phyloP scores from a whole-genome alignment of 306 rosid species.

The Inga laurina region DNA sequence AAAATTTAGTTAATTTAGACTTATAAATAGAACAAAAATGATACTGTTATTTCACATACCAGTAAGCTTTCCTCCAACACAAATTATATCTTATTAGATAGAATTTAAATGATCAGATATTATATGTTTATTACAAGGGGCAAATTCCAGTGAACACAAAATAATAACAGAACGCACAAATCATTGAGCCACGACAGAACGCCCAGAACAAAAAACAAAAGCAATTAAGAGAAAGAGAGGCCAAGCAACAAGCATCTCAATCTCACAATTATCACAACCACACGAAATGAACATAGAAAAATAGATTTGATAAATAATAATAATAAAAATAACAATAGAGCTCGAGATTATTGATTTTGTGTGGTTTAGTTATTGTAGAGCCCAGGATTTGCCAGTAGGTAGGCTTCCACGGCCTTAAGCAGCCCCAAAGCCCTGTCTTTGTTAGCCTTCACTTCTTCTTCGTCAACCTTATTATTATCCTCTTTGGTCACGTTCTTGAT shows the following conservation, averaged over 20 bases:
- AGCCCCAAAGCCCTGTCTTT: conserved; percentile 19
- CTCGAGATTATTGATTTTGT: background rate
- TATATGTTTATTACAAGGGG: background rate
- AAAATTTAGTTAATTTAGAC: too few relatives aligned
- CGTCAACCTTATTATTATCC: background rate
- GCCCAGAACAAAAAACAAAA: too few relatives aligned
- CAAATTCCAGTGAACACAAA: background rate
- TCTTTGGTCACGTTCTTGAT: conserved; percentile 8
- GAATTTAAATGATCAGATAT: too few relatives aligned
- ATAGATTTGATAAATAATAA: background rate
- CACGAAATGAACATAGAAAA: background rate
- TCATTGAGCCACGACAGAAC: background rate
- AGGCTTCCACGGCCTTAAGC: conserved; percentile 21
- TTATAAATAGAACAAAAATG: too few relatives aligned
- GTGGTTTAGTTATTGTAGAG: background rate
- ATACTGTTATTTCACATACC: too few relatives aligned
- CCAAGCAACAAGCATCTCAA: background rate
- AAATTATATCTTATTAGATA: too few relatives aligned
- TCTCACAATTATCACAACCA: background rate
- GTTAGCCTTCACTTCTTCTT: conserved; percentile 12
- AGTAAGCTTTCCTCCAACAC: too few relatives aligned
- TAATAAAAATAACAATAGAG: background rate
- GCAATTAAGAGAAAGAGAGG: background rate
- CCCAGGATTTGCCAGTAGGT: conserved; percentile 27
- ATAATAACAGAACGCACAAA: background rate